Evolutionary conservation across 495 filamentous ascomycete species (phyloP).

Genomic region (Neurospora intermedia): DNA sequence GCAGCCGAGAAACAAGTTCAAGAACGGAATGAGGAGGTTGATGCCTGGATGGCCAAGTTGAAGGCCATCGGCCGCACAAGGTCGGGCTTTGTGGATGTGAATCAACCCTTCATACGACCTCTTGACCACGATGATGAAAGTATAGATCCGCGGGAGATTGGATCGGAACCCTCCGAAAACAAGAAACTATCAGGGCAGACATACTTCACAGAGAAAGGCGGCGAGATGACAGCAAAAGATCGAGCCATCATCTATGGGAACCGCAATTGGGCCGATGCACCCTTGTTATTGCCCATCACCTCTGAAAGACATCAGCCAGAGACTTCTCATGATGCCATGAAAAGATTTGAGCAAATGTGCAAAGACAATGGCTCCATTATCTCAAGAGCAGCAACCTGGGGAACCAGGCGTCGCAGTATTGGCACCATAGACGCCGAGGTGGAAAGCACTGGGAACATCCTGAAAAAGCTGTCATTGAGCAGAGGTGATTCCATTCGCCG

Average conservation of each 20-base stretch:
- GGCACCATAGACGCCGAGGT: constrained; percentile 46
- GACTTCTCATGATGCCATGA: constrained; percentile 44
- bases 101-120: background rate
- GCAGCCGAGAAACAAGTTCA: constrained; percentile 20
- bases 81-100: background rate
- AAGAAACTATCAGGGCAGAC: constrained; percentile 27
- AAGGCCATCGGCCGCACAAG: background rate
- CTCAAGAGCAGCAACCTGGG: constrained; percentile 65
- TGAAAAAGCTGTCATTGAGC: constrained; percentile 52
- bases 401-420: constrained; percentile 52
- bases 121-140: constrained; percentile 19
- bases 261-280: constrained; percentile 38
- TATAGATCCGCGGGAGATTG: constrained; percentile 28
- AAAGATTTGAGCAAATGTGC: constrained; percentile 32
- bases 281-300: constrained; percentile 31
- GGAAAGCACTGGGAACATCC: constrained; percentile 44
- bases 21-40: constrained; percentile 32
- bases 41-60: constrained; percentile 28
- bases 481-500: constrained; percentile 31
- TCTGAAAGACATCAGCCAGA: constrained; percentile 32
- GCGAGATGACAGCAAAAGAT: constrained; percentile 31
- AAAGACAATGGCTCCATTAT: constrained; percentile 41
- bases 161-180: constrained; percentile 21
- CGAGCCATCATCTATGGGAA: constrained; percentile 32
- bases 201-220: constrained; percentile 33